Base-by-base conservation (phyloP, 2,329 filamentous ascomycete genomes). In the Clarireedia monteithiana region DNA sequence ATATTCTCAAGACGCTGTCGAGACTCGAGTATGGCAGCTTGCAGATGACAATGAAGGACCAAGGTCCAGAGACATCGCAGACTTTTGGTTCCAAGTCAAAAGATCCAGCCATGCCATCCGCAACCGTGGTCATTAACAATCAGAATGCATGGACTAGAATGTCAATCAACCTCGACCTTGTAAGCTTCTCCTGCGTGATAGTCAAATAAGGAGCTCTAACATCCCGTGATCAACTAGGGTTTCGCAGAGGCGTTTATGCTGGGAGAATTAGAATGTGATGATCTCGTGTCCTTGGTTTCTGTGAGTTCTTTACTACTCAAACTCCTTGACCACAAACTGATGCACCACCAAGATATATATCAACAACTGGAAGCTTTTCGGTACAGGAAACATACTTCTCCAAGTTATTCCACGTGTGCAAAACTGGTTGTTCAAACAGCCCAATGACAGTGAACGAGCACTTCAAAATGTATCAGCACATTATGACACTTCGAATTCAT, bases 401-500 rank as follows among this genome's bases (percentile, higher is more conserved):
- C 50, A 46, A 24, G 24, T 58, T n/a, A 54, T 44, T 42, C 44
- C 47, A 0, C 47, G 39, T 23, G 14, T 60, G 20, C 48, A 47
- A 44, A 48, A 40, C 6, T 1, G 17, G 12, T 5, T 56, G 7
- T 47, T 59, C 27, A 53, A 50, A 5, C 58, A 84, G 4, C 77
- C 75, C 10, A 83, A 83, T 63, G 80, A 76, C 10, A 66, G 80
- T 14, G 73, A 73, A 2, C 80, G 78, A 59, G 72, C 81, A 2
- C 75, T 80, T 14, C 72, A 85, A 48, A 87, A 89, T 65, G 82
- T 86, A 56, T 78, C 79, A 3, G 82, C 83, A 4, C 86, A 89
- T 61, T 89, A 89, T 66, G 85, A 89, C 63, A 85, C 88, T 60
- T 84, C 81, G 61, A 88, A 88, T 64, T 80, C 81, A 54, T 85